A percentile compares a stretch with the other conserved stretches of the same genome.
Evolutionary conservation across 306 rosid species (phyloP).

Genomic region (Fagus sylvatica): DNA sequence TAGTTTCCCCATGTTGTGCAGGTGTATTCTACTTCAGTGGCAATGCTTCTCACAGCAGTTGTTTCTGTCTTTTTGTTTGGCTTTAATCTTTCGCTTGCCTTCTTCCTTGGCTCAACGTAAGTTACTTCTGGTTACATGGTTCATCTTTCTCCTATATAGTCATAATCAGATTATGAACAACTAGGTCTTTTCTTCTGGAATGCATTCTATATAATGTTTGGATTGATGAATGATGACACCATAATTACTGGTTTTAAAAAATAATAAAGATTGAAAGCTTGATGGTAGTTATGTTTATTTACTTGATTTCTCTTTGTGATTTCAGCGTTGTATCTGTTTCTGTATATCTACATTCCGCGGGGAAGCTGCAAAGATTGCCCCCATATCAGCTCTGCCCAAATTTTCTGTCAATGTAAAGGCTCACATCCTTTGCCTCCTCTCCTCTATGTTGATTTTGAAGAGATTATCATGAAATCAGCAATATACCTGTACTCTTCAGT

Average conservation of each 20-base stretch:
- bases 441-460: background rate
- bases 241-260: background rate
- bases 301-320: slow-evolving; percentile 5
- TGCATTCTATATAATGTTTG: background rate
- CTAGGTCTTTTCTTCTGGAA: background rate
- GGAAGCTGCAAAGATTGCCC: slow-evolving; percentile 64
- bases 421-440: background rate
- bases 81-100: slow-evolving; percentile 91
- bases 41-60: slow-evolving; percentile 93
- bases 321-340: slow-evolving; percentile 85
- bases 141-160: slow-evolving; percentile 4
- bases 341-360: slow-evolving; percentile 77
- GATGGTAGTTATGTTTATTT: background rate
- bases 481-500: background rate
- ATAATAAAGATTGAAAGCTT: background rate
- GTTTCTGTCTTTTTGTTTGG: slow-evolving; percentile 89
- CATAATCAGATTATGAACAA: background rate
- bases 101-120: slow-evolving; percentile 92
- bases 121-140: slow-evolving; percentile 30
- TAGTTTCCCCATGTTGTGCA: slow-evolving; percentile 37
- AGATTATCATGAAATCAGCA: background rate
- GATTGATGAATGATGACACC: background rate
- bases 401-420: background rate
- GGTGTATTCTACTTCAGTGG: slow-evolving; percentile 98
- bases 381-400: background rate